phyloP scores from a whole-genome alignment of 768 basidiomycete species.

The Leucosporidium yakuticum region DNA sequence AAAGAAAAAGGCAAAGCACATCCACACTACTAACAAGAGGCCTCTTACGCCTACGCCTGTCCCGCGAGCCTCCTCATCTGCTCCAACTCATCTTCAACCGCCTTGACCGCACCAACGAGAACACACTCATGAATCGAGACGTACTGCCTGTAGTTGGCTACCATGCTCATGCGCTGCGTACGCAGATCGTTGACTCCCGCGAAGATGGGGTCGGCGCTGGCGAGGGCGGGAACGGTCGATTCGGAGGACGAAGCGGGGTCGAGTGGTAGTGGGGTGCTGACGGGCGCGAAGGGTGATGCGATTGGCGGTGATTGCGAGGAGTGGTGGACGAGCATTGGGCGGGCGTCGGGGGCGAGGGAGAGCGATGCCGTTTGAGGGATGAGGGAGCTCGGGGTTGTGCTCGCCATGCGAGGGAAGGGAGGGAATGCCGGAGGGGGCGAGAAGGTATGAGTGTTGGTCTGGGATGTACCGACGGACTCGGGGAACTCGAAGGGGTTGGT shows the following conservation, averaged over 20 bases:
- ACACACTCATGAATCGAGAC: slow-evolving; percentile 52
- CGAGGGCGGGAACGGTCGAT: slow-evolving; percentile 47
- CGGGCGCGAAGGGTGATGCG: background rate
- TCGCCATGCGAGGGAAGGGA: no score
- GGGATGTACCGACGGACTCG: no score
- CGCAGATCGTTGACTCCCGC: slow-evolving; percentile 86
- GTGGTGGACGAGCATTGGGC: no score
- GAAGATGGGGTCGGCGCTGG: slow-evolving; percentile 64
- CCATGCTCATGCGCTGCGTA: slow-evolving; percentile 91
- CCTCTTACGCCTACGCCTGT: background rate
- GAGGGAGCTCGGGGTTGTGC: no score
- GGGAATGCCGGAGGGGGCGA: no score
- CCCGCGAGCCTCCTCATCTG: background rate
- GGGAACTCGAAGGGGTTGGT: no score
- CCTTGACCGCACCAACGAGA: background rate
- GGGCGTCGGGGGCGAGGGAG: no score
- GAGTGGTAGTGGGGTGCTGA: slow-evolving; percentile 10
- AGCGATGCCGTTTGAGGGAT: no score
- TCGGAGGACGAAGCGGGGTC: slow-evolving; percentile 12
- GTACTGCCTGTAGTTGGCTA: slow-evolving; percentile 89
- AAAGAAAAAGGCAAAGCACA: no score
- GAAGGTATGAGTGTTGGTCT: no score
- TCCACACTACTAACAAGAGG: no score
- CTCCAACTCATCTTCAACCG: background rate
- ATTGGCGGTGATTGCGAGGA: no score